Conservation (phyloP, 805 yeast genomes). For the Myxozyma lipomycoides region DNA sequence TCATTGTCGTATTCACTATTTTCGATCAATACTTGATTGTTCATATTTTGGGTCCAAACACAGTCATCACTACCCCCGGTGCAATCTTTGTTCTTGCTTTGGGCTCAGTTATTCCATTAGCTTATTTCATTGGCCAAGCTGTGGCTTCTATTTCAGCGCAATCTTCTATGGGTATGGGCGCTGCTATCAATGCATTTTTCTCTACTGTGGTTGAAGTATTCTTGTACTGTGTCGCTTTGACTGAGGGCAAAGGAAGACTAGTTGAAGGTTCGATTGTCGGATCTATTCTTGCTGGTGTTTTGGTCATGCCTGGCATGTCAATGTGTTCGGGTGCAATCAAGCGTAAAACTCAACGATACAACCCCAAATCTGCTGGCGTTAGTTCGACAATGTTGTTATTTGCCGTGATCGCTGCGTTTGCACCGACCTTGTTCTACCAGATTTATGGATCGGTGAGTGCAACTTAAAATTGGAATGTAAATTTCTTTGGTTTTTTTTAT, state of each 20-base stretch:
- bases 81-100: constrained; percentile 71
- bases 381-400: constrained; percentile 91
- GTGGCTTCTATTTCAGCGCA: constrained; percentile 99
- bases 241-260: constrained; percentile 76
- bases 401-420: constrained; percentile 85
- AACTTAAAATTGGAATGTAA: background rate
- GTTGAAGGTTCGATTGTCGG: constrained; percentile 98
- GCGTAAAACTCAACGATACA: constrained; percentile 89
- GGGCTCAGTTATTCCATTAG: constrained; percentile 84
- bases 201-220: constrained; percentile 93
- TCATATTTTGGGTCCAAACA: constrained; percentile 42
- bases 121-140: constrained; percentile 96
- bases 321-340: constrained; percentile 97
- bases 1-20: constrained; percentile 76
- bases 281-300: constrained; percentile 84
- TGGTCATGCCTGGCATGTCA: constrained; percentile 86
- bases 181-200: constrained; percentile 95
- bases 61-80: constrained; percentile 56
- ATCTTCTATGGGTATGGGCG: constrained; percentile 98
- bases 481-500: background rate
- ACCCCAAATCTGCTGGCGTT: constrained; percentile 95
- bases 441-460: constrained; percentile 63
- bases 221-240: constrained; percentile 84
- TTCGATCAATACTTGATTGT: constrained; percentile 66
- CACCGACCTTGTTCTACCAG: constrained; percentile 86